A percentile compares a stretch with the other conserved stretches of the same genome.
phyloP scores from a whole-genome alignment of 129 eudicot genomes.

The Silybum marianum region DNA sequence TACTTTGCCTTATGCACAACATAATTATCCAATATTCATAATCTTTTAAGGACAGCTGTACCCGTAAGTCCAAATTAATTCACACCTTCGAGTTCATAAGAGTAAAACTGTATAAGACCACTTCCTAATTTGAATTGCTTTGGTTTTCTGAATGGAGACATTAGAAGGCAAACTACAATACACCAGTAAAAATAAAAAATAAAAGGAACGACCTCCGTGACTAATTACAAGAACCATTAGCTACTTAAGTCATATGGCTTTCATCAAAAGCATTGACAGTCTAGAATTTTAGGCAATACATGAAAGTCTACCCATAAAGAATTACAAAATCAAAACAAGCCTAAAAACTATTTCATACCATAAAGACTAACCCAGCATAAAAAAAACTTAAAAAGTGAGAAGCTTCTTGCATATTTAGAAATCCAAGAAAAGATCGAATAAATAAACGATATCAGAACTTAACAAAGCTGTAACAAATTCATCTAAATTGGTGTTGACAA shows the following conservation, averaged over 20 bases:
- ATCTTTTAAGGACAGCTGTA: not conserved
- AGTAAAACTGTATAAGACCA: not conserved
- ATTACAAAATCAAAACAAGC: not conserved
- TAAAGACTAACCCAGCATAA: not conserved
- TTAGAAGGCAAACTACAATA: not conserved
- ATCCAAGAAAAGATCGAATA: conserved; percentile 7
- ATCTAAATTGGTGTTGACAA: not conserved
- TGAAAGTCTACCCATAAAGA: conserved; percentile 9
- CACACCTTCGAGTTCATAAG: not conserved
- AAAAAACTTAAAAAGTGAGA: not conserved
- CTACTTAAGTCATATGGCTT: not conserved
- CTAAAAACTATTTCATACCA: conserved; percentile 6
- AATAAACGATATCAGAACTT: not conserved
- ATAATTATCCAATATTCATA: not conserved
- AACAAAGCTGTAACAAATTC: conserved; percentile 4
- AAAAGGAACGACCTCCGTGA: not conserved
- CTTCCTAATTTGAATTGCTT: not conserved
- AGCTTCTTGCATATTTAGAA: not conserved
- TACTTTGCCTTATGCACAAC: not conserved
- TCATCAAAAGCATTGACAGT: not conserved
- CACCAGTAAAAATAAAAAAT: not conserved
- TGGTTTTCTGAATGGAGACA: not conserved
- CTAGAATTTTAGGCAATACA: not conserved
- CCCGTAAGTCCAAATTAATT: not conserved
- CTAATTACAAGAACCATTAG: conserved; percentile 4